Base-by-base conservation (phyloP, 2,329 filamentous ascomycete genomes). In the Celoporthe dispersa region DNA sequence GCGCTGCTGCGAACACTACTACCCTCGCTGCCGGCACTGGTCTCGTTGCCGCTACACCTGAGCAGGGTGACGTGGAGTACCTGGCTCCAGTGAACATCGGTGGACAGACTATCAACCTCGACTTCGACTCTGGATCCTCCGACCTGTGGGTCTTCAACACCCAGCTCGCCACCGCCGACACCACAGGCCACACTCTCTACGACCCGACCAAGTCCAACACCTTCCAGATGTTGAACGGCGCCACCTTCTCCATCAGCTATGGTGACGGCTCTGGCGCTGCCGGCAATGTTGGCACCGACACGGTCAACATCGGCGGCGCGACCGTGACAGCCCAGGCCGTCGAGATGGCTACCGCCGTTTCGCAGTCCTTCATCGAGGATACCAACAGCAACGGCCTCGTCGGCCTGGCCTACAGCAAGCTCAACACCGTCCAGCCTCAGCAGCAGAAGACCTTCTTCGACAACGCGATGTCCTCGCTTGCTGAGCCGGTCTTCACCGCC, bases 101-200 rank as follows among this genome's bases (percentile, higher is more conserved):
- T 71, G 90, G 89, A 6, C 91, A 93, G 80, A 86, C 84, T 5
- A 75, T 94, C 69, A 88, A 89, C 76, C 81, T 94, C 77, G 88
- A 92, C 78, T 92, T 94, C 76, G 91, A 94, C 79, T 91, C 90
- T n/a, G 91, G 91, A 69, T 93, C 91, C 1, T 87, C 91, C 16
- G 91, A 93, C 79, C 84, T 92, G 82, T 94, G 91, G 91, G 87
- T 91, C 31, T 91, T 93, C 81, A 91, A 87, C 81, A 88, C 87
- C 22, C 77, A 84, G 68, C 85, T 93, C 51, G 76, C 85, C 1
- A 67, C 80, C 0, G 70, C 76, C 6, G 73, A 82, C 61, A 83
- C 83, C 51, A 75, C 77, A 37, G 84, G 84, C 53, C 91, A 92
- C 79, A 75, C 74, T 12, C 66, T 81, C 33, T 84, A 77, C 73